Conservation (phyloP, 306 rosid genomes). For the Ziziphus jujuba region DNA sequence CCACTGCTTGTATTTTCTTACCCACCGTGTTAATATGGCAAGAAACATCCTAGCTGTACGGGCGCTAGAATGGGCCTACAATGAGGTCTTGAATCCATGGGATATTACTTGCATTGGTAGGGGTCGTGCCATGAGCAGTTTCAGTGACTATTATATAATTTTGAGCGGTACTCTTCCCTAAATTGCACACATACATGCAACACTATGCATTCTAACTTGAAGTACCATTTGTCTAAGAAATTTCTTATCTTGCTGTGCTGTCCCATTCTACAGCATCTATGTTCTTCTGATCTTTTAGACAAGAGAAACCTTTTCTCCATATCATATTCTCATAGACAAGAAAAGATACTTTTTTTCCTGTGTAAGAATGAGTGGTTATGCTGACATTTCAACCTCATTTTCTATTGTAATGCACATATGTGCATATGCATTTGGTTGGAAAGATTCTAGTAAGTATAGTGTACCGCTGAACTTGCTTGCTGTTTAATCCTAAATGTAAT, state of each 20-base stretch:
- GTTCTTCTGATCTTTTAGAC: not conserved
- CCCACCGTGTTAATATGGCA: no score
- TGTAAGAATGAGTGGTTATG: no score
- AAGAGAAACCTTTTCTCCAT: not conserved
- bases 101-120: not conserved
- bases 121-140: not conserved
- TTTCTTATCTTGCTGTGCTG: not conserved
- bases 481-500: conserved; percentile 14
- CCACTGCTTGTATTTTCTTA: not conserved
- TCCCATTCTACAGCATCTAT: not conserved
- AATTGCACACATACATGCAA: no score
- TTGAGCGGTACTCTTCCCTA: not conserved
- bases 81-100: not conserved
- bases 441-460: not conserved
- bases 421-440: not conserved
- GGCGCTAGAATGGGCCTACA: not conserved
- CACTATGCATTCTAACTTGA: not conserved
- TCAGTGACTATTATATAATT: not conserved
- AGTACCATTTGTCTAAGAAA: not conserved
- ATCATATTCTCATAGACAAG: not conserved
- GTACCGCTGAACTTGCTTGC: not conserved
- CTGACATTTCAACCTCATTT: not conserved
- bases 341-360: not conserved
- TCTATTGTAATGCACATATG: not conserved
- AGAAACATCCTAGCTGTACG: not conserved